Evolutionary conservation across 23 red algal genomes (phyloP).

Genomic region (Cyanidiococcus yangmingshanensis): DNA sequence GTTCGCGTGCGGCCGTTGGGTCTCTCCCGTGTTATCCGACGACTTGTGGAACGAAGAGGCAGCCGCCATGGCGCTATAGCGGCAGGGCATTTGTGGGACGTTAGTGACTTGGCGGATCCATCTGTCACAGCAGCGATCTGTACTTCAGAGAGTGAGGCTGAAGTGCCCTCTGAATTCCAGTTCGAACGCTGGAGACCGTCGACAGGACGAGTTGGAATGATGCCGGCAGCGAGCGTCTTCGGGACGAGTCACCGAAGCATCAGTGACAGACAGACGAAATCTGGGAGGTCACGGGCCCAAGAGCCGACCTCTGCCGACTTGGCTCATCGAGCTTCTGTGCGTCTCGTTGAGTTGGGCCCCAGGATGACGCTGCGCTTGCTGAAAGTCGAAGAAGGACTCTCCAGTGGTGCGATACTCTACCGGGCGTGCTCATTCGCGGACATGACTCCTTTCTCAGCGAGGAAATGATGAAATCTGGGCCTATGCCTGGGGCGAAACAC

Average conservation of each 20-base stretch:
- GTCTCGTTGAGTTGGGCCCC: constrained; percentile 76
- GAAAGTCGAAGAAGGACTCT: constrained; percentile 63
- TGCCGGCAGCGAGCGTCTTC: neutral
- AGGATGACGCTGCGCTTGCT: constrained; percentile 52
- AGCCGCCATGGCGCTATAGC: neutral
- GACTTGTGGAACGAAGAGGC: constrained; percentile 28
- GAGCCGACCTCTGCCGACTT: neutral
- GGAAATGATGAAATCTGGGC: too few relatives aligned
- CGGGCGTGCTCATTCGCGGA: constrained; percentile 19
- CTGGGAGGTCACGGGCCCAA: neutral
- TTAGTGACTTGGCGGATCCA: constrained; percentile 7
- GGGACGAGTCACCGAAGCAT: neutral
- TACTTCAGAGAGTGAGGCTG: constrained; percentile 46
- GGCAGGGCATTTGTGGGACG: neutral
- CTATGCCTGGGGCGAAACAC: too few relatives aligned
- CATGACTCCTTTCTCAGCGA: too few relatives aligned
- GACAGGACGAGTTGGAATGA: neutral
- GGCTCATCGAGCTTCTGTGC: constrained; percentile 28
- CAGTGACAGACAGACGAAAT: neutral
- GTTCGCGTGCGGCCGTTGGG: constrained; percentile 54
- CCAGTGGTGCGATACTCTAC: constrained; percentile 57
- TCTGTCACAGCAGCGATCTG: neutral
- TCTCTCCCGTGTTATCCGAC: constrained; percentile 64
- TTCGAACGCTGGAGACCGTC: neutral
- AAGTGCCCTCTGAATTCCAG: neutral